phyloP scores from a whole-genome alignment of 257 asterid genomes.

The Solanum virginianum region DNA sequence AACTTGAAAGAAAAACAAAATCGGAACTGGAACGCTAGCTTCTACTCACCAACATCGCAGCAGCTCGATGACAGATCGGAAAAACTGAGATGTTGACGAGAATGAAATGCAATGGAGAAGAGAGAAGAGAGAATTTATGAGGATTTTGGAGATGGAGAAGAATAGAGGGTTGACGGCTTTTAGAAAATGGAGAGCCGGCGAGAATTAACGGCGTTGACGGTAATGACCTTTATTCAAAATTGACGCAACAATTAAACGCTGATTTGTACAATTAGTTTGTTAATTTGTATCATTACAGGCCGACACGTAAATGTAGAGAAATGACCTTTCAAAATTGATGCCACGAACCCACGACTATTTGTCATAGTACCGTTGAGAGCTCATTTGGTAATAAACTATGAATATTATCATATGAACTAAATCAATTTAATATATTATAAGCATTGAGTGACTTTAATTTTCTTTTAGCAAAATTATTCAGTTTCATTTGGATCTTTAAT shows the following conservation, averaged over 20 bases:
- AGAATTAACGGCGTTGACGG: slow-evolving; percentile 26
- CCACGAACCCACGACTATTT: neutral
- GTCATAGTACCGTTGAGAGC: too few species aligned
- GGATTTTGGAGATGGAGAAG: slow-evolving; percentile 3
- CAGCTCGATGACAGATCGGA: neutral
- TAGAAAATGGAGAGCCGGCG: slow-evolving; percentile 7
- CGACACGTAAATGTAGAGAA: slow-evolving; percentile 14
- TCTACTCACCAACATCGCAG: slow-evolving; percentile 47
- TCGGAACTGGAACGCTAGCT: neutral
- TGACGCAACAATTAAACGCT: neutral
- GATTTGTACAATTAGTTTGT: neutral
- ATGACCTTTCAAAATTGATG: neutral
- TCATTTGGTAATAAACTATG: too few species aligned
- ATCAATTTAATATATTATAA: too few species aligned
- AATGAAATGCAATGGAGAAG: neutral
- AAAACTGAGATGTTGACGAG: neutral
- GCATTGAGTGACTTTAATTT: too few species aligned
- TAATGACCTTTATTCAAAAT: neutral
- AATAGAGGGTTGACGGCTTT: neutral
- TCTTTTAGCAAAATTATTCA: too few species aligned
- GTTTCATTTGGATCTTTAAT: too few species aligned
- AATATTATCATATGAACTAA: too few species aligned
- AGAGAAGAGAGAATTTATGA: neutral
- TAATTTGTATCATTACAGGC: slow-evolving; percentile 2
- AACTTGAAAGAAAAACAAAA: neutral